phyloP scores from a whole-genome alignment of 805 yeast genomes.

The Candida coquimbonensis region DNA sequence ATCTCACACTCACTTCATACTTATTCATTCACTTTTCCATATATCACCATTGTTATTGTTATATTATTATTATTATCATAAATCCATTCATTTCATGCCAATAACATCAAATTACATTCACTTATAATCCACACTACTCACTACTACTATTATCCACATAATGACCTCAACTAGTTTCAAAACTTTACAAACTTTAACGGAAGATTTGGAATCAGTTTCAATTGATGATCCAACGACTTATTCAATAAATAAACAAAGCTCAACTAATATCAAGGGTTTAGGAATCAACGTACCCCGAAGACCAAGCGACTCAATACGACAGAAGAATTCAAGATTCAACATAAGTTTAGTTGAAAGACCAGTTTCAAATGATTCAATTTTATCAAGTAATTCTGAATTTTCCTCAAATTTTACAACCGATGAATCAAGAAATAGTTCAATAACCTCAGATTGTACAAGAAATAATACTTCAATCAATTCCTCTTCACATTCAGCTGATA shows the following conservation, averaged over 20 bases:
- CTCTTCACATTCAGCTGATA: too few species aligned
- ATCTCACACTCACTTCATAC: too few species aligned
- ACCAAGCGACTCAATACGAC: constrained; percentile 20
- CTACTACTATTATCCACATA: too few species aligned
- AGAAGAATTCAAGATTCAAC: constrained; percentile 6
- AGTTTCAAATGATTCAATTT: constrained; percentile 23
- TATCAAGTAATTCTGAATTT: constrained; percentile 9
- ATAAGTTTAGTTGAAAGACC: constrained; percentile 19
- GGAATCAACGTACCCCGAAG: constrained; percentile 15
- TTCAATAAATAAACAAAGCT: constrained; percentile 4
- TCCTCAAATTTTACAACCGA: constrained; percentile 14
- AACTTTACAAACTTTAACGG: constrained; percentile 7
- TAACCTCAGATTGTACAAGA: constrained; percentile 18
- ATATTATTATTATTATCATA: too few species aligned
- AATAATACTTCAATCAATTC: constrained; percentile 12
- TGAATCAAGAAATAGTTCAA: constrained; percentile 22
- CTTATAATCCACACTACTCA: too few species aligned
- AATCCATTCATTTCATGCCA: too few species aligned
- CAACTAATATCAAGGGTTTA: constrained; percentile 12
- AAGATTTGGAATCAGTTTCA: constrained; percentile 9
- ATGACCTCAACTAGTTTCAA: neutral
- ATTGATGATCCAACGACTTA: constrained; percentile 9
- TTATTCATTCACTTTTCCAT: too few species aligned
- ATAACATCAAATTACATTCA: too few species aligned
- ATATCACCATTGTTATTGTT: too few species aligned